Conservation (phyloP, 768 basidiomycete genomes). For the Flagelloscypha sp. region DNA sequence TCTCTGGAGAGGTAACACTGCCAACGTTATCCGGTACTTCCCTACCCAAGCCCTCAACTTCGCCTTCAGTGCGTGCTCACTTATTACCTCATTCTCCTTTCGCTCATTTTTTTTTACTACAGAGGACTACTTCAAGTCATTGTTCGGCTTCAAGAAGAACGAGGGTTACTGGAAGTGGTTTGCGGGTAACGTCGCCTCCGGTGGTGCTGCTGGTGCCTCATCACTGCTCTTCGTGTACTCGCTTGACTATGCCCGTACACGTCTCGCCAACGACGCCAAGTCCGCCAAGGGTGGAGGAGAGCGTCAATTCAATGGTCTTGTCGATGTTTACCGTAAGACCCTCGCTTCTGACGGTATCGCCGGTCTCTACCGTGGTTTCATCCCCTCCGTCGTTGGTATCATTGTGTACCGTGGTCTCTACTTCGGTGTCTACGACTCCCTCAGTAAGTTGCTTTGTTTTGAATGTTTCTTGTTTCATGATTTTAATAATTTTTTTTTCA, state of each 20-base stretch:
- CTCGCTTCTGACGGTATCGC: conserved; percentile 95
- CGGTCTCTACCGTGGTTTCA: conserved; percentile 99
- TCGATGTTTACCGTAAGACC: conserved; percentile 97
- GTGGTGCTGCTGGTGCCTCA: conserved; percentile 98
- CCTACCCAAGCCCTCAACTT: conserved; percentile 99
- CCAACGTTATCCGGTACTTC: conserved; percentile 99
- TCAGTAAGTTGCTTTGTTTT: conserved; percentile 49
- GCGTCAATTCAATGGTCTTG: conserved; percentile 97
- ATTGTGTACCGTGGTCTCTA: conserved; percentile 99
- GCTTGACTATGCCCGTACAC: conserved; percentile 98
- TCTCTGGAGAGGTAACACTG: conserved; percentile 99
- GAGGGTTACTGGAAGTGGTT: conserved; percentile 99
- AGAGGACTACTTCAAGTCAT: conserved; percentile 98
- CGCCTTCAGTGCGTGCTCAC: conserved; percentile 80
- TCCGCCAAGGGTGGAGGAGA: conserved; percentile 85
- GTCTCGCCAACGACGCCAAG: conserved; percentile 97
- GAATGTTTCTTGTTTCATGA: conserved; percentile 6
- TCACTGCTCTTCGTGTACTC: conserved; percentile 99
- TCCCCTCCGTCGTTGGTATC: conserved; percentile 98
- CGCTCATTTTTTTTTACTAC: conserved; percentile 13
- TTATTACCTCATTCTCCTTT: background rate
- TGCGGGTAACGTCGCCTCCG: conserved; percentile 93
- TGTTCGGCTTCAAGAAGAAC: conserved; percentile 97
- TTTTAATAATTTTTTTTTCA: conserved; percentile 26
- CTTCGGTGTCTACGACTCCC: conserved; percentile 94